Evolutionary conservation across 2,329 filamentous ascomycete species (phyloP), one percentile per base, ranked within the genome.

Genomic region (Xylaria hypoxylon): DNA sequence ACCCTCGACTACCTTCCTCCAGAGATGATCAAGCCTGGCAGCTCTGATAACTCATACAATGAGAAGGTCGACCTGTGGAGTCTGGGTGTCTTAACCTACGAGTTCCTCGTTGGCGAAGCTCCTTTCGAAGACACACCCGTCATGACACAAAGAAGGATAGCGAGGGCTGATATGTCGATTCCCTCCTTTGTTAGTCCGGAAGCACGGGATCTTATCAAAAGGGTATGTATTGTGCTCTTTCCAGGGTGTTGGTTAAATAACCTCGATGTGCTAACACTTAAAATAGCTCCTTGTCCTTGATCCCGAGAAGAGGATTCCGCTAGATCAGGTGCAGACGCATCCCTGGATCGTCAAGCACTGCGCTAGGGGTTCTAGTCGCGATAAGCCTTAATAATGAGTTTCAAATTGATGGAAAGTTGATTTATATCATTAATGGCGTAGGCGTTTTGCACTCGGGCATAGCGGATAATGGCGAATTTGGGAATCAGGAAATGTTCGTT

Each of bases 311-410:
- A 87, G 96, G 71, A 92, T 99, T 73, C 88, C 94, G 3, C 87
- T 99, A 11, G 94, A 97, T 17, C 90, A 97, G 65, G 91, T 98
- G 42, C 90, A 95, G 79, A 86, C 86, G 59, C 96, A 98, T 79
- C 95, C 96, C 19, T 99, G 96, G 96, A 97, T 99, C 75, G 79
- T 97, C 72, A 98, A 97, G 84, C 93, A 98, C 80, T 98, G 95
- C 79, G 86, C 91, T 70, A 89, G 87, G 80, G 84, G 85, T n/a
- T 84, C 87, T 76, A 80, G 84, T 76, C 83, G 82, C 65, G 87
- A 87, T 72, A 85, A 81, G 77, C 75, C 76, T 61, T 64, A 72
- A 53, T 76, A 69, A 74, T 68, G 59, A 45, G 50, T 47, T 28
- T 70, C 38, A 65, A 68, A 69, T 65, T 70, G 67, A 70, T 68